These are phyloP conservation scores for Aegilops speltoides DNA, from an alignment of 176 grass and related monocot genomes.

Conservation along the genomic window DNA sequence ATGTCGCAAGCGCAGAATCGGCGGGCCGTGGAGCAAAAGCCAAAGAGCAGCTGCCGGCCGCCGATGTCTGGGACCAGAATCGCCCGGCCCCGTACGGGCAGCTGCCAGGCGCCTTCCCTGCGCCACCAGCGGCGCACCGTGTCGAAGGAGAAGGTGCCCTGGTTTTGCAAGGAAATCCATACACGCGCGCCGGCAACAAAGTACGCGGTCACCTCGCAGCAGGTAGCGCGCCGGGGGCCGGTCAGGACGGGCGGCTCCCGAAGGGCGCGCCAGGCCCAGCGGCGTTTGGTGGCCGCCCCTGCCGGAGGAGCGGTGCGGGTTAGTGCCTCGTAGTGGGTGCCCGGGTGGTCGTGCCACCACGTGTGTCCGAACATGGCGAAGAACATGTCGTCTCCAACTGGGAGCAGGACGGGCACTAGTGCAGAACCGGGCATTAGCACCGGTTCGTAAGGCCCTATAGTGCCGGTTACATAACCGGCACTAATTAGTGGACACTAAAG, in stretches of 20 bases:
- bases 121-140: neutral
- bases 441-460: no score
- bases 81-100: neutral
- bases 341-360: neutral
- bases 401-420: neutral
- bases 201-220: neutral
- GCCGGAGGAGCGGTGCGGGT: neutral
- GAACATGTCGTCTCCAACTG: neutral
- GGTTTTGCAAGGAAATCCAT: neutral
- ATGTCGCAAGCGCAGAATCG: neutral
- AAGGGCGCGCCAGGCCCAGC: neutral
- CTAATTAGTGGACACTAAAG: no score
- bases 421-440: no score
- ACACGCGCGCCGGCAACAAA: neutral
- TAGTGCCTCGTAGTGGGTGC: neutral
- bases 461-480: no score
- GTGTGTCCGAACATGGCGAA: neutral
- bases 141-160: slow-evolving; percentile 1
- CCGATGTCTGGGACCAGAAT: neutral
- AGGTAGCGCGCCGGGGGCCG: neutral
- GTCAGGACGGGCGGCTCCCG: neutral
- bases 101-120: neutral
- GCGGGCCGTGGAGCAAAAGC: neutral
- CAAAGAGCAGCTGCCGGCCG: neutral
- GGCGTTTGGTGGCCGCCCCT: neutral